phyloP scores from a whole-genome alignment of 306 rosid species.

The Morella rubra region DNA sequence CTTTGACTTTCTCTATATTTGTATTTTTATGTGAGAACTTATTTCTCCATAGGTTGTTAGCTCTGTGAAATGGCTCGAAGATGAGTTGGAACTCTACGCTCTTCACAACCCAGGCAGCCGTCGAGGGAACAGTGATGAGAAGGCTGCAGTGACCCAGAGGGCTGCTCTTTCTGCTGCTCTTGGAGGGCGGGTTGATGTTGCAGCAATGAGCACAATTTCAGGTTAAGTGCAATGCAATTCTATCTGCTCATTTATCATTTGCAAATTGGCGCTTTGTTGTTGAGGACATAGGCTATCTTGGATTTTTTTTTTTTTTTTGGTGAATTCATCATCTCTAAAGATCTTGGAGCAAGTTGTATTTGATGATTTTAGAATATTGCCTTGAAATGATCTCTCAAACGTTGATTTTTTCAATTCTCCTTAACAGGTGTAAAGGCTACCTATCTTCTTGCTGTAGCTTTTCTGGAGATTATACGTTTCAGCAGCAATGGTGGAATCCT shows the following conservation, averaged over 20 bases:
- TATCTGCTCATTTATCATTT: conserved; percentile 12
- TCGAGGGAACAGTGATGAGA: conserved; percentile 88
- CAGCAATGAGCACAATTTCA: conserved; percentile 89
- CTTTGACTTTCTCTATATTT: neutral
- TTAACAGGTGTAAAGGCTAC: conserved; percentile 96
- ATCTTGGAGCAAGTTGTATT: neutral
- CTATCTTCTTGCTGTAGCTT: conserved; percentile 97
- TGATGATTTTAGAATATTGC: neutral
- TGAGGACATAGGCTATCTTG: neutral
- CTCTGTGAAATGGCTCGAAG: conserved; percentile 99
- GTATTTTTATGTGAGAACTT: neutral
- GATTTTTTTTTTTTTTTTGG: conserved; percentile 1
- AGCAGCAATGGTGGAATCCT: conserved; percentile 95
- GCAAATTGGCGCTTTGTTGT: neutral
- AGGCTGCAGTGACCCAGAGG: conserved; percentile 86
- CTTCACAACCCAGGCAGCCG: conserved; percentile 94
- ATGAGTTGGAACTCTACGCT: conserved; percentile 95
- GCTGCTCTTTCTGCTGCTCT: conserved; percentile 96
- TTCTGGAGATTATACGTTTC: conserved; percentile 92
- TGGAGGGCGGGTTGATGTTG: conserved; percentile 90
- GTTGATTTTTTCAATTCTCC: conserved; percentile 8
- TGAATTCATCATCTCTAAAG: neutral
- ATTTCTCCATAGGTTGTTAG: conserved; percentile 77
- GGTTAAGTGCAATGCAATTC: conserved; percentile 40
- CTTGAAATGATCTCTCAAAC: conserved; percentile 18